These are phyloP conservation scores for Neonectria punicea DNA, from an alignment of 2,329 filamentous ascomycete species.

Conservation along the genomic window DNA sequence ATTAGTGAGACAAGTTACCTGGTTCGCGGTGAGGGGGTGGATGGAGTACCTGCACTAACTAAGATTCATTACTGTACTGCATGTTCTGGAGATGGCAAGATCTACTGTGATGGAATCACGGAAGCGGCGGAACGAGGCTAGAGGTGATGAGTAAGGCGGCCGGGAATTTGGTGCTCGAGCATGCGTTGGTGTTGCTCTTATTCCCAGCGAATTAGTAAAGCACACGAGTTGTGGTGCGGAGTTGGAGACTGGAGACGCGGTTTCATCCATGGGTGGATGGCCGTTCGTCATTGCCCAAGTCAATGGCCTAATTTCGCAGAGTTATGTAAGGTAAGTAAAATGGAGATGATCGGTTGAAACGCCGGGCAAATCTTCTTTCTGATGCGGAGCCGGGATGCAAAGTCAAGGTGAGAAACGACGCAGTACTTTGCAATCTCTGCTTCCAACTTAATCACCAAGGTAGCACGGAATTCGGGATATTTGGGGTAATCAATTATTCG, in stretches of 20 bases:
- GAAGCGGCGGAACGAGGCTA: neutral
- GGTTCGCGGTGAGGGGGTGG: constrained; percentile 17
- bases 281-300: constrained; percentile 21
- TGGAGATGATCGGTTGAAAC: neutral
- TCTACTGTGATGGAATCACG: neutral
- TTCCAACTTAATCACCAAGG: constrained; percentile 13
- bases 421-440: neutral
- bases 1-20: constrained; percentile 20
- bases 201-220: neutral
- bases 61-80: neutral
- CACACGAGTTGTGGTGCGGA: neutral
- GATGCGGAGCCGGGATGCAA: too few relatives aligned
- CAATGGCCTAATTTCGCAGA: constrained; percentile 28
- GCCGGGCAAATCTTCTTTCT: neutral
- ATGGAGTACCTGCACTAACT: constrained; percentile 16
- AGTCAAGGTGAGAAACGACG: neutral
- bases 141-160: constrained; percentile 14
- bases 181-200: neutral
- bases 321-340: neutral
- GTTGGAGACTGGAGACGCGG: neutral
- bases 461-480: neutral
- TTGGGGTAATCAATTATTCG: constrained; percentile 2
- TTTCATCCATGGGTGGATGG: neutral
- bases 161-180: neutral
- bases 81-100: neutral